Evolutionary conservation across 2,329 filamentous ascomycete species (phyloP).

Genomic region (Mycogone perniciosa): DNA sequence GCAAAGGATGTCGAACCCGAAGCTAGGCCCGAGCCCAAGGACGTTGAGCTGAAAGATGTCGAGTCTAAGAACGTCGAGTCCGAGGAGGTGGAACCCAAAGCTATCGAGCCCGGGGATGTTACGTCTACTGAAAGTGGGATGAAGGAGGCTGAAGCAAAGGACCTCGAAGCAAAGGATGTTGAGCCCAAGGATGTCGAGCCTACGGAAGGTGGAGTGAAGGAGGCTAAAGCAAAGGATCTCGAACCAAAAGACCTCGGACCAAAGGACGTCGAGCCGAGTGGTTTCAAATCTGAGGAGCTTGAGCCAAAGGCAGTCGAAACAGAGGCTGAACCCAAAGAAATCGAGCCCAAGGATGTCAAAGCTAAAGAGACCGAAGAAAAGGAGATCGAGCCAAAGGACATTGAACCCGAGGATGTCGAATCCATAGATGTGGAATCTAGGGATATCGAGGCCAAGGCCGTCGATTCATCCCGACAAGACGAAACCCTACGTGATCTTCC

Average conservation of each 20-base stretch:
- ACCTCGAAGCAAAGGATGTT: background rate
- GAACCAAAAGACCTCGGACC: background rate
- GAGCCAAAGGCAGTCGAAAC: background rate
- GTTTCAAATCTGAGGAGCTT: too few relatives aligned
- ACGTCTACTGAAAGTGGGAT: background rate
- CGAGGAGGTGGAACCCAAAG: background rate
- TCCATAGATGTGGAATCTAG: background rate
- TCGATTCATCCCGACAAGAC: background rate
- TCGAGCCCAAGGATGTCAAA: background rate
- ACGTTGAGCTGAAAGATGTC: too few relatives aligned
- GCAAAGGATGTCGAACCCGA: background rate
- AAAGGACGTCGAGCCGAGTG: too few relatives aligned
- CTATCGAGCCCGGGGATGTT: background rate
- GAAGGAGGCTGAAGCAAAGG: background rate
- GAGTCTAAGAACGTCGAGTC: background rate
- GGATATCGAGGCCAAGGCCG: background rate
- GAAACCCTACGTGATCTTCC: too few relatives aligned
- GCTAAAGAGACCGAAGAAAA: background rate
- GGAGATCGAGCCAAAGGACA: background rate
- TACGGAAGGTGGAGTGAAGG: background rate
- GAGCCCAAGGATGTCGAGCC: background rate
- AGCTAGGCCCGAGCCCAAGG: too few relatives aligned
- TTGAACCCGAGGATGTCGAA: background rate
- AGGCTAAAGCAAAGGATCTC: background rate
- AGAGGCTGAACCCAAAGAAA: background rate